These are phyloP conservation scores for Apiospora rasikravindrae DNA, from an alignment of 2,329 filamentous ascomycete species.

Conservation along the genomic window DNA sequence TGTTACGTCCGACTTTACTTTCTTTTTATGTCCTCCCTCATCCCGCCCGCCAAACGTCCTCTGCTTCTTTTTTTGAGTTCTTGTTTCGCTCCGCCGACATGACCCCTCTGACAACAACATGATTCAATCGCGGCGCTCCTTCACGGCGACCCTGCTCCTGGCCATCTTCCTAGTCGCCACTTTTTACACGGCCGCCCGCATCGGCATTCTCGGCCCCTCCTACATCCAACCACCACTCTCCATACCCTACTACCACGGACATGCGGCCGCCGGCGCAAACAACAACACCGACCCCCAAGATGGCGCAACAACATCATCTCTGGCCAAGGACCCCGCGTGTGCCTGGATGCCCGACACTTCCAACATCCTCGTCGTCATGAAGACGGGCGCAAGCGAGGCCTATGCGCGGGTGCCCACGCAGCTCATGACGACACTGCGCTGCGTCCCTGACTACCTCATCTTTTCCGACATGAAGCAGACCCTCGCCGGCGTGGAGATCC, in stretches of 20 bases:
- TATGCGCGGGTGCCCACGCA: constrained; percentile 59
- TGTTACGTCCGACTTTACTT: not conserved
- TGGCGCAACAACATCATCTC: not conserved
- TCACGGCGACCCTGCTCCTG: not conserved
- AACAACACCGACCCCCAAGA: not conserved
- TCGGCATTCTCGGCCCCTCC: not conserved
- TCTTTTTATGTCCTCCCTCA: not conserved
- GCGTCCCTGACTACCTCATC: constrained; percentile 56
- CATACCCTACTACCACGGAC: not conserved
- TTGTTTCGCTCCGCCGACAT: not conserved
- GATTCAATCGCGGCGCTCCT: constrained; percentile 10
- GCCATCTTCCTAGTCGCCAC: constrained; percentile 8
- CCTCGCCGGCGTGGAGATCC: constrained; percentile 50
- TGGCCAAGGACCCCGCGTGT: constrained; percentile 28
- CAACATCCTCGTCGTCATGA: constrained; percentile 57
- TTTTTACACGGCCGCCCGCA: constrained; percentile 7
- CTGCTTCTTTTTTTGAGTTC: not conserved
- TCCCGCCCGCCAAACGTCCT: not conserved
- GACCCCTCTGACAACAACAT: not conserved
- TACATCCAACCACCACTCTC: not conserved
- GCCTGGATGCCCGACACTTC: constrained; percentile 49
- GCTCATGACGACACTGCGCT: constrained; percentile 57
- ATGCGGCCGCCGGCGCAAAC: not conserved
- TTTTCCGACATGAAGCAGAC: constrained; percentile 62
- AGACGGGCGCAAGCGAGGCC: constrained; percentile 62